A percentile compares a stretch with the other conserved stretches of the same genome.
phyloP scores from a whole-genome alignment of 1,139 yeast genomes.

The Sugiyamaella grinbergsii region DNA sequence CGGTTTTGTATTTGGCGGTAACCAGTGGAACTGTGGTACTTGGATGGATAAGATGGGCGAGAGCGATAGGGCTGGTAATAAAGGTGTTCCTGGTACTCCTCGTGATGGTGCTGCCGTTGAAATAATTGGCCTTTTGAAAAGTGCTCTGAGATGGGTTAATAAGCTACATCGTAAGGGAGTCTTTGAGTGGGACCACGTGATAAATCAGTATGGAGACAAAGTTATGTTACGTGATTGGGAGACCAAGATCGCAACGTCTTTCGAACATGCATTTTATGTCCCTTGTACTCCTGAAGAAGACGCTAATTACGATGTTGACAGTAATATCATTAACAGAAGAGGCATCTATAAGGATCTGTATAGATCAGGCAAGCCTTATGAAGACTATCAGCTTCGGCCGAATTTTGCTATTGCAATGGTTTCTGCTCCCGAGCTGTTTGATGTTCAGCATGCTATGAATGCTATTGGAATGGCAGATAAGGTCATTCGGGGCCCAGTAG shows the following conservation, averaged over 20 bases:
- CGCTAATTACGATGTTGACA: conserved; percentile 58
- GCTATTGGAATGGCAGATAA: conserved; percentile 74
- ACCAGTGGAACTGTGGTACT: conserved; percentile 91
- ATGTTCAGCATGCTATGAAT: conserved; percentile 56
- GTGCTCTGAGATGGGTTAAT: conserved; percentile 77
- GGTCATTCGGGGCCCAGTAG: conserved; percentile 81
- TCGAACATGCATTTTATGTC: conserved; percentile 75
- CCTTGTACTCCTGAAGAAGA: conserved; percentile 69
- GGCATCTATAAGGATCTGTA: conserved; percentile 92
- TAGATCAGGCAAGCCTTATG: conserved; percentile 79
- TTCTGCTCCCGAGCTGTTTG: conserved; percentile 91
- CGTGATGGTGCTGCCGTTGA: conserved; percentile 97
- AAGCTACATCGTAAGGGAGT: conserved; percentile 55
- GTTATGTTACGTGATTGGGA: conserved; percentile 71
- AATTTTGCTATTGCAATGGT: conserved; percentile 91
- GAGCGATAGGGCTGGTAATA: conserved; percentile 75
- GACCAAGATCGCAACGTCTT: conserved; percentile 61
- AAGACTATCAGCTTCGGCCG: conserved; percentile 91
- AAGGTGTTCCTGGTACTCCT: conserved; percentile 95
- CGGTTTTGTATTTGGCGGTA: conserved; percentile 89
- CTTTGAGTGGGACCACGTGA: conserved; percentile 50
- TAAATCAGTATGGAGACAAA: conserved; percentile 56
- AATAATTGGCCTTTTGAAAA: conserved; percentile 83
- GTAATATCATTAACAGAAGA: conserved; percentile 73
- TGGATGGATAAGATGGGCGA: conserved; percentile 99